Percentiles rank a stretch among this genome's conserved stretches.
phyloP scores from a whole-genome alignment of 345 rosid genomes.

The Eucalyptus marginata region DNA sequence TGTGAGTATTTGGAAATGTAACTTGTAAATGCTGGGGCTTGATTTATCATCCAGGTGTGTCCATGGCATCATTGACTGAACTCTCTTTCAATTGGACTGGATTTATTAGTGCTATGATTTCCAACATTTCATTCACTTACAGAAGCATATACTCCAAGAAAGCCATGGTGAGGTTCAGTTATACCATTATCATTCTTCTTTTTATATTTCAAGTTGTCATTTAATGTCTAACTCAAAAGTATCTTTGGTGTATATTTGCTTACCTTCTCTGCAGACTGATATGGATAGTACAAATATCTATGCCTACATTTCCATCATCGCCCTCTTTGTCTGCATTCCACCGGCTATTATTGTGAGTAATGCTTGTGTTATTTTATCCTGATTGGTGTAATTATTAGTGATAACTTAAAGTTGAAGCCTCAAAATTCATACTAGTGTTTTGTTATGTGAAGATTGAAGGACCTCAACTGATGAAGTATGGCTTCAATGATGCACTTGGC shows the following conservation, averaged over 20 bases:
- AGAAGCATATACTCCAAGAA: constrained; percentile 93
- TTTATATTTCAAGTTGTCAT: neutral
- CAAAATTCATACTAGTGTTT: neutral
- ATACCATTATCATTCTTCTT: neutral
- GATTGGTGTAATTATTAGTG: neutral
- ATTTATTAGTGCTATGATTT: constrained; percentile 96
- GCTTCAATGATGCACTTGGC: constrained; percentile 68
- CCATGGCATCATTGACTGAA: constrained; percentile 92
- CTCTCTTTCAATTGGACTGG: constrained; percentile 96
- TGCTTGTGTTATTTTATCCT: neutral
- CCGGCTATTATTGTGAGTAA: constrained; percentile 80
- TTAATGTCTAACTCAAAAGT: neutral
- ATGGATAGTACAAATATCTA: constrained; percentile 96
- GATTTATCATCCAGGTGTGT: constrained; percentile 37
- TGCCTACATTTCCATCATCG: constrained; percentile 94
- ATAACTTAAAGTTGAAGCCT: neutral
- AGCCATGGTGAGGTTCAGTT: constrained; percentile 60
- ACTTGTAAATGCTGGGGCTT: neutral
- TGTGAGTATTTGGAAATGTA: neutral
- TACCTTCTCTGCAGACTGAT: constrained; percentile 52
- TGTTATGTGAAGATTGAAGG: constrained; percentile 60
- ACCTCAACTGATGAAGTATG: constrained; percentile 68
- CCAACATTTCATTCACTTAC: constrained; percentile 94
- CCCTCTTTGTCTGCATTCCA: constrained; percentile 84
- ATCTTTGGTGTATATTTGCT: neutral